Base-by-base conservation (phyloP, 2,329 filamentous ascomycete genomes). In the Beauveria asiatica region DNA sequence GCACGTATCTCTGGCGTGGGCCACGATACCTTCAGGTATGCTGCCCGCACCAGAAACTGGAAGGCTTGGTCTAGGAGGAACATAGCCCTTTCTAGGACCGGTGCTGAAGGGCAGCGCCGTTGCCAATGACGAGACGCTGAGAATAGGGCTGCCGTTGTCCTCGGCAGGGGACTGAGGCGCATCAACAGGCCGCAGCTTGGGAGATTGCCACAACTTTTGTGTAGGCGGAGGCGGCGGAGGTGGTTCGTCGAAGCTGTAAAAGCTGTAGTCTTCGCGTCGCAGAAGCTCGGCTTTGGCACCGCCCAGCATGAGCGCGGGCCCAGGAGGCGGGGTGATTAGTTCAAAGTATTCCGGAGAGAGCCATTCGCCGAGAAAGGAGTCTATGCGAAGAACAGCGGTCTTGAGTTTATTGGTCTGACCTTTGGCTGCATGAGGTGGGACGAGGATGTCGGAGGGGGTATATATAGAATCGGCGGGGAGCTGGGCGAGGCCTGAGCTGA, bases 321-420 rank as follows among this genome's bases (percentile, higher is more conserved):
- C 84, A 0, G 94, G 94, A 11, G 94, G 94, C 3, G 92, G 90
- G 0, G 89, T 93, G 64, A 97, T 97, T 57, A 89, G 82, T 64
- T 96, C 92, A 68, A 93, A 99, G 72, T 99, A 99, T 69, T 92
- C 88, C 1, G 92, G 90, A 2, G 89, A 90, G 33, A 97, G 80
- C 94, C 94, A 99, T 78, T 99, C 94, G 53, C 94, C 93, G 0
- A 99, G 80, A 69, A 95, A 97, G 0, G 92, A 88, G 73, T 99
- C 94, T 6, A 99, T 81, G 1, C 94, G 88, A 52, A 99, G 75
- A 10, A 86, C 79, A 3, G 83, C 77, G 64, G 84, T 88, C 61
- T 79, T 78, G 62, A 83, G 70, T 57, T 70, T 70, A 49, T 66
- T 65, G 4, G 68, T 65, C 6, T 64, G 63, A 37, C 60, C 59